Evolutionary conservation across 805 yeast genomes (phyloP).

Genomic region (Lipomyces starkeyi): DNA sequence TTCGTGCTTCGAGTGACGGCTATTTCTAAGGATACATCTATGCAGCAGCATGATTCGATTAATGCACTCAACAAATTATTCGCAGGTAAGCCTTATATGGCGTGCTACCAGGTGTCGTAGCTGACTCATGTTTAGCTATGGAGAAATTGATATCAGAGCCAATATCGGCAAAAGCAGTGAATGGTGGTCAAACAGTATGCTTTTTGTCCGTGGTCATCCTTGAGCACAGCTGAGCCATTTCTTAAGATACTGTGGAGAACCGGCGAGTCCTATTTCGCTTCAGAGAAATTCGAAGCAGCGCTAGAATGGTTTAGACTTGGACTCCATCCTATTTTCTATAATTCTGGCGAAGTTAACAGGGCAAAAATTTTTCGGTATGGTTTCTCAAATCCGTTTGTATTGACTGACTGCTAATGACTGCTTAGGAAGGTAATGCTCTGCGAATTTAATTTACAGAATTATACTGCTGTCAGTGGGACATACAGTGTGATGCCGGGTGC

Average conservation of each 20-base stretch:
- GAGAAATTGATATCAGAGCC: constrained; percentile 16
- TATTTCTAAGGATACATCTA: not conserved
- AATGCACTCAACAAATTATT: constrained; percentile 13
- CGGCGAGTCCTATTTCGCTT: constrained; percentile 18
- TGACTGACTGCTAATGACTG: not conserved
- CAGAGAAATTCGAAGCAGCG: constrained; percentile 13
- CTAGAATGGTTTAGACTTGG: constrained; percentile 19
- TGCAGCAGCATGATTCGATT: not conserved
- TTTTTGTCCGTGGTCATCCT: not conserved
- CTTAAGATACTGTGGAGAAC: constrained; percentile 28
- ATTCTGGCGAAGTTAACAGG: constrained; percentile 20
- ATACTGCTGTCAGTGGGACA: constrained; percentile 2
- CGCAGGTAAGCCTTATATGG: constrained; percentile 6
- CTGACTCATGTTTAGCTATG: constrained; percentile 11
- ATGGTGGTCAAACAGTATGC: constrained; percentile 28
- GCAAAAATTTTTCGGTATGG: constrained; percentile 18
- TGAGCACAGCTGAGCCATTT: constrained; percentile 3
- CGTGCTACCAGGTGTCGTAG: not conserved
- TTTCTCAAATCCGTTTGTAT: not conserved
- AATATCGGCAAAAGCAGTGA: constrained; percentile 15
- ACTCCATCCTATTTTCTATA: constrained; percentile 16
- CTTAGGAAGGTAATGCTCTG: constrained; percentile 26
- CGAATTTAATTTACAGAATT: constrained; percentile 17
- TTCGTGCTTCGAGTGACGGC: constrained; percentile 4
- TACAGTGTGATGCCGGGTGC: constrained; percentile 19